phyloP scores from a whole-genome alignment of 2,329 filamentous ascomycete genomes.

The Xylaria sp. region DNA sequence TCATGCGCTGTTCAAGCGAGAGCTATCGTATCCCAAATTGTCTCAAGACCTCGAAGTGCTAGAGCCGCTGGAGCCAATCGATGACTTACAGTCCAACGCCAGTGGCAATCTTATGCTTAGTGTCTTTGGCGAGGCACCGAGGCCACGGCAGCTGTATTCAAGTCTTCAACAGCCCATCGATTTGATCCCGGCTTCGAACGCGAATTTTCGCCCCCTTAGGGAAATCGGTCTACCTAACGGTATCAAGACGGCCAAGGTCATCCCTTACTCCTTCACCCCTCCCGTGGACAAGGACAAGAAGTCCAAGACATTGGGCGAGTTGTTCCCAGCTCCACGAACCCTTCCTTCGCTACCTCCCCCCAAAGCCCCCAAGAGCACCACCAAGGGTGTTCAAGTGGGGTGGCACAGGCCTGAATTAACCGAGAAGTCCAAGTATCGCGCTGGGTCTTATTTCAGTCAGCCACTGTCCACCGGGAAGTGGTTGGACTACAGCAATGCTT shows the following conservation, averaged over 20 bases:
- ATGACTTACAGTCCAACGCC: constrained; percentile 46
- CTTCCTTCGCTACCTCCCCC: constrained; percentile 72
- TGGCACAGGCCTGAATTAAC: constrained; percentile 61
- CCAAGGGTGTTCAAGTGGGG: constrained; percentile 63
- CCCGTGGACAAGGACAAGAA: constrained; percentile 56
- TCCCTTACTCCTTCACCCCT: constrained; percentile 50
- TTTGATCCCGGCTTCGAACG: constrained; percentile 32
- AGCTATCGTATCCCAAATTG: constrained; percentile 57
- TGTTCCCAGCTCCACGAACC: constrained; percentile 71
- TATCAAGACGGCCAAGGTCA: constrained; percentile 70
- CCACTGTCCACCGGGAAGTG: constrained; percentile 70
- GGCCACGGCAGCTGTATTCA: constrained; percentile 81
- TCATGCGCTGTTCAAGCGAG: constrained; percentile 66
- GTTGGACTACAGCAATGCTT: constrained; percentile 71
- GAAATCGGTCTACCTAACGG: constrained; percentile 75
- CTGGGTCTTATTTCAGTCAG: constrained; percentile 69
- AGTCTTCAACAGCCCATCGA: constrained; percentile 68
- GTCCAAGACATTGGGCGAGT: constrained; percentile 70
- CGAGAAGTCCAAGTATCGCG: constrained; percentile 60
- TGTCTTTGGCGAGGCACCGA: constrained; percentile 75
- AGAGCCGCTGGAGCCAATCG: constrained; percentile 46
- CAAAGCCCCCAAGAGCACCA: constrained; percentile 71
- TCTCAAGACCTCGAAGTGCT: constrained; percentile 44
- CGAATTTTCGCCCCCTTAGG: constrained; percentile 54
- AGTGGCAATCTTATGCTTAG: constrained; percentile 70